These are phyloP conservation scores for Ceratonia siliqua DNA, from an alignment of 306 rosid genomes.

Conservation along the genomic window DNA sequence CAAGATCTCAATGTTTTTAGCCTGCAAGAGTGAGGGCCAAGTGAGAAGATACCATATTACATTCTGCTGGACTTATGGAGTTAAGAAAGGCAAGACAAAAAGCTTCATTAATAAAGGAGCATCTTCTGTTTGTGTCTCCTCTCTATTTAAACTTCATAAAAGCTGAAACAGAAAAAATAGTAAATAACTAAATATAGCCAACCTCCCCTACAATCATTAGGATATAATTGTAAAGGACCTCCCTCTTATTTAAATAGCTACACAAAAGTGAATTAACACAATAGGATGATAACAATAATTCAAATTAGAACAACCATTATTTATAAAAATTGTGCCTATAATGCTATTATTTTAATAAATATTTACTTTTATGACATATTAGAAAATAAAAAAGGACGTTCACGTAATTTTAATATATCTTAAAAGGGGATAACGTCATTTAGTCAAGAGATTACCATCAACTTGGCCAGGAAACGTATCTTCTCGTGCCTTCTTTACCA, in stretches of 20 bases:
- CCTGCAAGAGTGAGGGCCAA: conserved; percentile 43
- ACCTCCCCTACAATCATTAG: background rate
- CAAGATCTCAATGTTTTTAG: conserved; percentile 37
- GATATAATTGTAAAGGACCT: conserved; percentile 5
- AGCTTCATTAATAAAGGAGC: background rate
- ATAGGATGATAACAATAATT: conserved; percentile 14
- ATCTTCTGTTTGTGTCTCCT: no score
- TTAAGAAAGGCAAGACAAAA: conserved; percentile 4
- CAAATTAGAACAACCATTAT: background rate
- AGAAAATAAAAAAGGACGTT: background rate
- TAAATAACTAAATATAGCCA: background rate
- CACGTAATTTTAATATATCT: background rate
- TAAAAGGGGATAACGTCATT: background rate
- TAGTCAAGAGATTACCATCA: conserved; percentile 44
- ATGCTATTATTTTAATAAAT: background rate
- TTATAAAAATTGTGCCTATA: background rate
- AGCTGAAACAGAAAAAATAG: background rate
- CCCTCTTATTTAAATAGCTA: background rate
- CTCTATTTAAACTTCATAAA: conserved; percentile 8
- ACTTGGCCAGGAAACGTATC: conserved; percentile 29
- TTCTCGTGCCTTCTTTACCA: conserved; percentile 45
- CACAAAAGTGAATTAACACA: background rate
- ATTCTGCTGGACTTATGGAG: conserved; percentile 4
- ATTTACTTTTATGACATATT: conserved; percentile 8
- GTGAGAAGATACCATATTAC: conserved; percentile 22